Base-by-base conservation (phyloP, 768 basidiomycete species). In the Podaxis rugospora region DNA sequence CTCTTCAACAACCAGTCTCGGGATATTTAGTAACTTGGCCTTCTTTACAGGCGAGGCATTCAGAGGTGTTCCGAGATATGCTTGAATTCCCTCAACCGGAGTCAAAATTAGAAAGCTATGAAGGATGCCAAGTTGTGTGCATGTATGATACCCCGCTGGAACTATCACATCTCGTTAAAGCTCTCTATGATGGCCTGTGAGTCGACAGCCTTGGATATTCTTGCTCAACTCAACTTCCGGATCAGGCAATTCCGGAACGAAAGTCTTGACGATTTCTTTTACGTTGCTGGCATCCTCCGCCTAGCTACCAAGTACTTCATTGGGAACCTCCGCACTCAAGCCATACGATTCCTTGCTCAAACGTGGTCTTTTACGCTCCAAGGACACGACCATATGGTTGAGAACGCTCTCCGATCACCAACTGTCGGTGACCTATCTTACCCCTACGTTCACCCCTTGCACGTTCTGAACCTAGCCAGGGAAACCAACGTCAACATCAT, bases 251-350 rank as follows among this genome's bases (percentile, higher is more conserved):
- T 80, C 49, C 62, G 72, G 32, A 75, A 77, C 59, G 66, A 70
- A 35, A 73, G 69, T 27, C 71, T 79, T 42, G 73, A 78, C n/a
- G 82, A 85, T 63, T 86, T 86, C 68, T 80, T 79, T 63, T 74
- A 80, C 62, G 70, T 83, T n/a, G 80, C 83, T 35, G 81, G 83
- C 4, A 80, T 86, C 44, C 71, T 87, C 14, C 83, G 85, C 18
- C 71, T 87, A 11, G 68, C 84, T 10, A 84, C 80, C 32, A 87
- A 87, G 64, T 87, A 87, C 59, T 81, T 85, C 66, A 79, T 86
- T 36, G 66, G 71, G 5, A 75, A 78, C 53, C 76, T 86, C 5
- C 81, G 85, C n/a, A 66, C 67, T n/a, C 75, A 81, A 62, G 81
- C 80, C 37, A 80, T 86, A 56, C 72, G 71, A 52, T 74, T 78